A percentile compares a stretch with the other conserved stretches of the same genome.
Evolutionary conservation across 768 basidiomycete species (phyloP).

Genomic region (Kwoniella sp.): DNA sequence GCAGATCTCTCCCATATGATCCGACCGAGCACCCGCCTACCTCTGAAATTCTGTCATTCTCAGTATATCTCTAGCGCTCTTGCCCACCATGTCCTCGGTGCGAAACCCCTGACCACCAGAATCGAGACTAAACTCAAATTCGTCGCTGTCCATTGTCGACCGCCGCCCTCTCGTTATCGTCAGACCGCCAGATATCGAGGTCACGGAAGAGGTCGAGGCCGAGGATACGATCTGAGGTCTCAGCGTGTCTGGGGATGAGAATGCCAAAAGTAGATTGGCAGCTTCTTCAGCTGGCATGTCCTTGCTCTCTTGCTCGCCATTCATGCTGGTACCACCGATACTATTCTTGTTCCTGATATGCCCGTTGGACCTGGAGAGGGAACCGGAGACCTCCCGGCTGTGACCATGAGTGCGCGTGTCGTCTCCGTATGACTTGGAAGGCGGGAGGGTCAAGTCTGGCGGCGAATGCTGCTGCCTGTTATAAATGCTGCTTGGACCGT

Average conservation of each 20-base stretch:
- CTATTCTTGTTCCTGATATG: background rate
- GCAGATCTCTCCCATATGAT: no score
- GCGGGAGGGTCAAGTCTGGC: conserved; percentile 16
- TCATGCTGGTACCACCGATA: background rate
- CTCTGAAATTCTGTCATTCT: conserved; percentile 32
- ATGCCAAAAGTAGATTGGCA: conserved; percentile 48
- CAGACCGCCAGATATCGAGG: background rate
- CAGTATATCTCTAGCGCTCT: conserved; percentile 50
- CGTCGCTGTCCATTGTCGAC: conserved; percentile 40
- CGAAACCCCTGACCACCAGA: conserved; percentile 6
- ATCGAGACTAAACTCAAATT: conserved; percentile 37
- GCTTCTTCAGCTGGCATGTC: conserved; percentile 44
- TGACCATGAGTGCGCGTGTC: background rate
- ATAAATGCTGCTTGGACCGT: background rate
- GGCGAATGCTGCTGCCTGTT: conserved; percentile 8
- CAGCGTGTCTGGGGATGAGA: conserved; percentile 48
- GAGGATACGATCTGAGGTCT: conserved; percentile 25
- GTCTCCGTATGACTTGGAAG: background rate
- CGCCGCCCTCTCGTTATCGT: conserved; percentile 18
- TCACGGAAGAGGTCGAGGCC: background rate
- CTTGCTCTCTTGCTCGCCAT: conserved; percentile 14
- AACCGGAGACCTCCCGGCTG: background rate
- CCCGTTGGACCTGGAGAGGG: no score
- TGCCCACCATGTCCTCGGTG: conserved; percentile 31
- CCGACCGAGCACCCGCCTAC: background rate